phyloP scores from a whole-genome alignment of 441 rosid species.

The Syzygium syzygioides region DNA sequence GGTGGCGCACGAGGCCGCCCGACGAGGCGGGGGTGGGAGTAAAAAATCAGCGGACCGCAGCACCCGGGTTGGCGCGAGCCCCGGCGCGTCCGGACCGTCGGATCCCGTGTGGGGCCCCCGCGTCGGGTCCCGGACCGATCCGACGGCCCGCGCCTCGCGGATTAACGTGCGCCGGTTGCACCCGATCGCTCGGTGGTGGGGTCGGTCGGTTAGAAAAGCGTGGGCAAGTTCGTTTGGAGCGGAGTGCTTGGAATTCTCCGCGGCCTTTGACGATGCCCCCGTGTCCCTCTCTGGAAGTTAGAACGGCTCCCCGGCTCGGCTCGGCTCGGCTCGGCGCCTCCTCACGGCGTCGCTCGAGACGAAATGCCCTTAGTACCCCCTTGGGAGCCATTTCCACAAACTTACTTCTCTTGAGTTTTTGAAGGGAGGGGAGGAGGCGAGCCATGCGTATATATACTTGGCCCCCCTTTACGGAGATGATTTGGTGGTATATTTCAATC shows the following conservation, averaged over 20 bases:
- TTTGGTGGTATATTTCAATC: too few relatives aligned
- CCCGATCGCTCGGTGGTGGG: neutral
- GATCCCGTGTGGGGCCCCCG: neutral
- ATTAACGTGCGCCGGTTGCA: neutral
- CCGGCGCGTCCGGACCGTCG: neutral
- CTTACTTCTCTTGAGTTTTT: neutral
- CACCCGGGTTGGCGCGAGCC: neutral
- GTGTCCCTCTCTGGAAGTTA: neutral
- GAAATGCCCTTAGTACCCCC: too few relatives aligned
- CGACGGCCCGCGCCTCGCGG: neutral
- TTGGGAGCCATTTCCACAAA: too few relatives aligned
- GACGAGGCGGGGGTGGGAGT: neutral
- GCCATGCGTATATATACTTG: too few relatives aligned
- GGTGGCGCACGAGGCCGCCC: neutral
- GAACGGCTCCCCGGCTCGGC: too few relatives aligned
- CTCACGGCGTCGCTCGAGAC: too few relatives aligned
- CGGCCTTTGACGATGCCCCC: neutral
- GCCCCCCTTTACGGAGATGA: neutral
- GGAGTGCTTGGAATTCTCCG: neutral
- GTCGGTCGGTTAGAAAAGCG: neutral
- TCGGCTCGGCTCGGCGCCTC: too few relatives aligned
- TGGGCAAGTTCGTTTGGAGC: neutral
- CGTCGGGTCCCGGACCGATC: fast-evolving
- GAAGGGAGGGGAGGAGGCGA: too few relatives aligned
- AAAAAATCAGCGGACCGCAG: neutral